Base-by-base conservation (phyloP, 176 grass and related monocot species). In the Eleusine indica region DNA sequence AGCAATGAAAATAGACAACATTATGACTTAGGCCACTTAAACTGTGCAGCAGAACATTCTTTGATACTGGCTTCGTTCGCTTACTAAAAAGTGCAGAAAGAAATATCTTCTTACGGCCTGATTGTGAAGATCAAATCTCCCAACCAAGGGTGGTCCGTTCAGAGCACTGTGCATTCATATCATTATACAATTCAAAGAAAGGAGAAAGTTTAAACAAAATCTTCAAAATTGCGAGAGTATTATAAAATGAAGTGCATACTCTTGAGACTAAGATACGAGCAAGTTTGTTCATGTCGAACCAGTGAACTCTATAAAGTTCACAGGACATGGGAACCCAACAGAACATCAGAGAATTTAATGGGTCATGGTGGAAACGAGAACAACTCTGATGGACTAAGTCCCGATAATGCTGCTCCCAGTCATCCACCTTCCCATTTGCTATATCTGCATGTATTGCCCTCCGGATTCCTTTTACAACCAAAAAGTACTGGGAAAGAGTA, bases 321-420 rank as follows among this genome's bases (percentile, higher is more conserved):
- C 54, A 44, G 56, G 30, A 83, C 79, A 61, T 32, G 53, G 30
- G 61, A 75, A 38, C 6, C 15, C n/a, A 2, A 78, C 61, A 16
- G 66, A 53, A 83, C n/a, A 19, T 12, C 39, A 9, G 29, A 46
- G 15, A 78, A 46, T 58, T 48, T 75, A 86, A 82, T 17, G 8
- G 60, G 13, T 58, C 51, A 79, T 32, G 6, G 74, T 25, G 62
- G 2, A 62, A 65, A 58, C 3, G 4, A 10, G 17, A 77, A 51
- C 56, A 11, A 3, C n/a, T 68, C 40, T 56, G 57, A 56, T 68
- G 51, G 21, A 30, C 49, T 60, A 62, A 87, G 73, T 92, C 91
- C 63, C 86, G 54, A 42, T 99, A 94, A 49, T 89, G 86, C 70
- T 94, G 91, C 84, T 96, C 96, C 96, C 93, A 94, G 21, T 91